Evolutionary conservation across 345 rosid species (phyloP).

Genomic region (Lepidium didymum): DNA sequence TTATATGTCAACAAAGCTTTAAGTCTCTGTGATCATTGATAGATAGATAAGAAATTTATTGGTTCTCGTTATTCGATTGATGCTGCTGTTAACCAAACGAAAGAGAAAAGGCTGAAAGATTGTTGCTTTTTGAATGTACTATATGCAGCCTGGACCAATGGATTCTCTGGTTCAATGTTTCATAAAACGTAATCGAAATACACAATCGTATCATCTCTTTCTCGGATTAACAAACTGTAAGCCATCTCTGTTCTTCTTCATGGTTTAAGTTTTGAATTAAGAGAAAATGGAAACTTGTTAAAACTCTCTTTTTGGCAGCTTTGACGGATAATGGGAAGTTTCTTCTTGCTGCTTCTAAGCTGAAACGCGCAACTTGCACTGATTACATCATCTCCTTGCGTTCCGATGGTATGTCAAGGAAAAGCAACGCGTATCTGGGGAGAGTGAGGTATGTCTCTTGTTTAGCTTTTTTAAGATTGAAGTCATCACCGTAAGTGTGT

Average conservation of each 20-base stretch:
- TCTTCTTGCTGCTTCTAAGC: conserved; percentile 64
- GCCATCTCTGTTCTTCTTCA: conserved; percentile 1
- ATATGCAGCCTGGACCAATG: conserved; percentile 68
- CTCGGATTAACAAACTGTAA: conserved; percentile 57
- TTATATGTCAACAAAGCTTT: background rate
- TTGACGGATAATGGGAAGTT: conserved; percentile 59
- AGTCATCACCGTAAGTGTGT: background rate
- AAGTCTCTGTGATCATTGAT: background rate
- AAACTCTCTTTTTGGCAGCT: conserved; percentile 28
- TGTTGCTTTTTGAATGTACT: background rate
- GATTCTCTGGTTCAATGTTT: conserved; percentile 54
- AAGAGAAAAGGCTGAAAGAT: background rate
- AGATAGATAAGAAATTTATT: background rate
- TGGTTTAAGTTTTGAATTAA: background rate
- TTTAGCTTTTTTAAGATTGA: background rate
- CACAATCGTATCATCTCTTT: conserved; percentile 59
- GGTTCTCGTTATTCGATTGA: background rate
- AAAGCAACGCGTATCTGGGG: conserved; percentile 47
- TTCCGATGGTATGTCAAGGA: conserved; percentile 35
- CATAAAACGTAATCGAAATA: conserved; percentile 47
- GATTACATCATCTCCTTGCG: conserved; percentile 52
- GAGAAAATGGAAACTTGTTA: background rate
- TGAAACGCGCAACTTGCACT: conserved; percentile 59
- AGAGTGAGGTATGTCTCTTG: conserved; percentile 43
- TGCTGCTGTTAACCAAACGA: background rate